Conservation (phyloP, 805 yeast genomes). For the Wickerhamiella slavikovae region DNA sequence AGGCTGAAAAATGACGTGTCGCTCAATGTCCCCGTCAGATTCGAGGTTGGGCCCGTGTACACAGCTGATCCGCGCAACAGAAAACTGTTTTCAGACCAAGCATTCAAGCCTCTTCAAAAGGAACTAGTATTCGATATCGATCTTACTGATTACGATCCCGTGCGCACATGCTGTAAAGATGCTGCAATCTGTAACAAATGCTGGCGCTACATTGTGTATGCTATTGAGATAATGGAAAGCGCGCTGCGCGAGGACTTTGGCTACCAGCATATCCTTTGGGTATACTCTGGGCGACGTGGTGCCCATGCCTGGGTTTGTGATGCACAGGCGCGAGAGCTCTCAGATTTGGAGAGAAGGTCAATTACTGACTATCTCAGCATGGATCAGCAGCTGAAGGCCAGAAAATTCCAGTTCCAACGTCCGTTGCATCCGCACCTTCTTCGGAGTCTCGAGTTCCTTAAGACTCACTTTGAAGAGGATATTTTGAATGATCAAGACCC, state of each 20-base stretch:
- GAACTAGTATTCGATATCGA: conserved; percentile 93
- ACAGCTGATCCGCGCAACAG: conserved; percentile 73
- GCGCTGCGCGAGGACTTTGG: conserved; percentile 80
- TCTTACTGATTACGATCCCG: conserved; percentile 87
- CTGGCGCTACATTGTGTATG: conserved; percentile 82
- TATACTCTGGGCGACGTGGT: conserved; percentile 95
- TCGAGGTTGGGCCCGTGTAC: conserved; percentile 88
- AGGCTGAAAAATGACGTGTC: conserved; percentile 67
- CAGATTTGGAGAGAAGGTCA: conserved; percentile 54
- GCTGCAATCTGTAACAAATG: conserved; percentile 74
- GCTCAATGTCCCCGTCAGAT: conserved; percentile 63
- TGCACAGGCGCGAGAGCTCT: conserved; percentile 49
- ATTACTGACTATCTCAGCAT: conserved; percentile 73
- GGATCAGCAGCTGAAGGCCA: conserved; percentile 25
- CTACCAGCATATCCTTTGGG: conserved; percentile 73
- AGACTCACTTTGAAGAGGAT: conserved; percentile 38
- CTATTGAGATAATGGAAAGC: conserved; percentile 49
- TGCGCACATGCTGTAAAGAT: conserved; percentile 81
- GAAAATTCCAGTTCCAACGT: conserved; percentile 35
- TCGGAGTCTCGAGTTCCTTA: conserved; percentile 50
- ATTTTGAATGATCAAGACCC: conserved; percentile 74
- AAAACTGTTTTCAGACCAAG: conserved; percentile 50
- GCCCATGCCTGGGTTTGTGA: conserved; percentile 98
- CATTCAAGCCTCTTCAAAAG: conserved; percentile 63
- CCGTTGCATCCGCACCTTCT: conserved; percentile 77